Evolutionary conservation across 345 rosid species (phyloP).

Genomic region (Moricandia arvensis): DNA sequence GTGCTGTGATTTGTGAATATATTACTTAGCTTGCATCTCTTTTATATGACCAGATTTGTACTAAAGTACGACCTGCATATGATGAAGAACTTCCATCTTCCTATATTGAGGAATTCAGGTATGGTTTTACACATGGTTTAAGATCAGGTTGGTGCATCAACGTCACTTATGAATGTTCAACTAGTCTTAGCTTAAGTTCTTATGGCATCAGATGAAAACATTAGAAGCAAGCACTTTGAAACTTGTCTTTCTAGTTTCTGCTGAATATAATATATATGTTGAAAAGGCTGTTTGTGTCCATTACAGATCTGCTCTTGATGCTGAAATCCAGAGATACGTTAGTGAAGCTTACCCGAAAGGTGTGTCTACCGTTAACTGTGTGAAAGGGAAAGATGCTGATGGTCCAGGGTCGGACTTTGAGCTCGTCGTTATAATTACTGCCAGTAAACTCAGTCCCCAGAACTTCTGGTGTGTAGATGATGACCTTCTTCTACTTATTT

Average conservation of each 20-base stretch:
- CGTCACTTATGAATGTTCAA: neutral
- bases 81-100: constrained; percentile 91
- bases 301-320: constrained; percentile 82
- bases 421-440: constrained; percentile 84
- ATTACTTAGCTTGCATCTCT: neutral
- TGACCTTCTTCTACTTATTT: constrained; percentile 6
- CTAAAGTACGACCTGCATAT: constrained; percentile 81
- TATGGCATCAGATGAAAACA: neutral
- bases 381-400: constrained; percentile 72
- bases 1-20: neutral
- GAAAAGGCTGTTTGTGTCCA: constrained; percentile 4
- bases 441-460: constrained; percentile 81
- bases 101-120: constrained; percentile 90
- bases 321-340: constrained; percentile 76
- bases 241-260: neutral
- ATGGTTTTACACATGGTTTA: constrained; percentile 3
- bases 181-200: constrained; percentile 5
- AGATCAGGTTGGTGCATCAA: constrained; percentile 4
- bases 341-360: constrained; percentile 95
- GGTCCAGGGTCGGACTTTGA: constrained; percentile 89
- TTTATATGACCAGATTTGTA: constrained; percentile 63
- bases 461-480: constrained; percentile 76
- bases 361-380: constrained; percentile 71
- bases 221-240: neutral
- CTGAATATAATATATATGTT: neutral